Evolutionary conservation across 768 basidiomycete genomes (phyloP), one percentile per base, ranked within the genome.

Genomic region (Tephrocybe sp.): DNA sequence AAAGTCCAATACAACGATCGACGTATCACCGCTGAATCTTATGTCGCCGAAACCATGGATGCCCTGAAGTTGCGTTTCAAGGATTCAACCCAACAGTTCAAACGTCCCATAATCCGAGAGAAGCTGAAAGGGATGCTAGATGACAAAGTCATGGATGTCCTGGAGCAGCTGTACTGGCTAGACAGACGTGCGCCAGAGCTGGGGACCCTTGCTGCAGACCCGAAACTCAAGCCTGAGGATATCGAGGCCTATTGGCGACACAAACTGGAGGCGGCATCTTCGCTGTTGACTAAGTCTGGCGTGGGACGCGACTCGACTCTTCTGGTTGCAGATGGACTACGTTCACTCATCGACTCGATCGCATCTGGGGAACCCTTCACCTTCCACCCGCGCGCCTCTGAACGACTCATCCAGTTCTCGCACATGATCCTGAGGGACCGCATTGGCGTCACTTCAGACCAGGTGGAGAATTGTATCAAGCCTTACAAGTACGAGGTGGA

Each of bases 381-480:
- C 31, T 83, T 83, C 72, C 97, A 99, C 66, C 94, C 95, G 0
- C 79, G 75, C 14, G 89, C 95, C 0, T 82, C 93, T 14, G 93
- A 96, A 56, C 84, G 94, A 20, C 84, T 99, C 53, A 82, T 90
- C 51, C 80, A 96, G 62, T 97, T 98, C 66, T 91, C 90, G 9
- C 95, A 98, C 69, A 83, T 79, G 68, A 95, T 99, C 63, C 71
- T 99, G 46, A 80, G 96, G 52, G 96, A 98, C 62, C 83, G 96
- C 5, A 89, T 98, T 51, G 89, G 92, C 13, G 71, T 96, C 49
- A 93, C 97, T n/a, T 88, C 92, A 4, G 97, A 99, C 66, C 96
- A 98, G 70, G 96, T 99, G 13, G 97, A 99, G 75, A 99, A 98
- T 68, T 96, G 92, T 68, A 98, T 99, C 77, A 99, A 99, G 70